Evolutionary conservation across 2,329 filamentous ascomycete genomes (phyloP), one percentile per base, ranked within the genome.

Genomic region (Neopestalotiopsis sp.): DNA sequence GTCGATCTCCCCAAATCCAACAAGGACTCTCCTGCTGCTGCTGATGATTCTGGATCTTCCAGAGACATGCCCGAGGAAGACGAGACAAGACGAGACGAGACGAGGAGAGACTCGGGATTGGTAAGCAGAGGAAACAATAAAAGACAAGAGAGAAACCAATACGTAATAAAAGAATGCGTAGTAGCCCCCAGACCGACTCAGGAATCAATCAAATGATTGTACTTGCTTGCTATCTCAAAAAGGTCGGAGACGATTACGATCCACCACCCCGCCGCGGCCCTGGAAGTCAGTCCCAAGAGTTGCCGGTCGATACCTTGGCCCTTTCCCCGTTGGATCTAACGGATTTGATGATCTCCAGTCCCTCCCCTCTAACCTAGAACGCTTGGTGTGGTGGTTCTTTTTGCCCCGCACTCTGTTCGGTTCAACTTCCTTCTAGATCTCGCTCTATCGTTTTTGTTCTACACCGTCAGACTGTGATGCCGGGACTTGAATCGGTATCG

Each of bases 1-100:
- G 59, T 62, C 32, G 59, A 40, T 34, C 59, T 40, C 59, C 59
- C 59, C 59, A 62, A 40, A 17, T 34, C 59, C 59, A 62, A 62
- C 59, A 34, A 17, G 10, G 34, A 38, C 34, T 38, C 34, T 28
- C 24, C 24, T 28, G 24, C 24, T 28, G 24, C 24, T 28, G 24
- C 24, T 38, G 34, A 7, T 20, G 32, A 62, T 17, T 62, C 59
- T 40, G 30, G 59, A 62, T 38, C 14, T 20, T 28, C 32, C 59
- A 62, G 59, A 12, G 59, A 62, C 59, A 62, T 62, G 13, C n/a
- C 32, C 59, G 14, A 52, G 17, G 9, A 7, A 52, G 17, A 52
- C 14, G 45, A 52, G 45, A 20, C 9, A 52, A 4, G n/a, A 17
- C 9, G 45, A 52, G 45, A 52, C 13, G n/a, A 17, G 6, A 52